These are phyloP conservation scores for Withania somnifera DNA, from an alignment of 305 asterid genomes.

Conservation along the genomic window DNA sequence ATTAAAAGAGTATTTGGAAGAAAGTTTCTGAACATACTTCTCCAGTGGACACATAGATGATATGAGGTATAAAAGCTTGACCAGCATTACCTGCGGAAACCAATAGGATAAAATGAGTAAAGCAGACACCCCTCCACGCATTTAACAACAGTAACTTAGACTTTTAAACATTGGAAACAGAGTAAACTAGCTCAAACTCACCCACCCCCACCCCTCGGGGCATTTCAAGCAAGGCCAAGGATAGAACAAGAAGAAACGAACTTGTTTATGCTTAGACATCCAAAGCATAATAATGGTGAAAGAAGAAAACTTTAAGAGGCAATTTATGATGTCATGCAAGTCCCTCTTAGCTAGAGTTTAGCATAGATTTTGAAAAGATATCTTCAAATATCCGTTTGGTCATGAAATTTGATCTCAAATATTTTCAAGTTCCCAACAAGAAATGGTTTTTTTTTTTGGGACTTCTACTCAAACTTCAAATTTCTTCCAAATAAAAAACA, in stretches of 20 bases:
- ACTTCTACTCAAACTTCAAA: too few relatives aligned
- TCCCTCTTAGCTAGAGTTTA: not conserved
- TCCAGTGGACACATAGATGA: slow-evolving; percentile 31
- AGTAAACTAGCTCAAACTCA: not conserved
- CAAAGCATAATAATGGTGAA: not conserved
- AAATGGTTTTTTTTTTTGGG: too few relatives aligned
- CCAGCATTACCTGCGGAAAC: slow-evolving; percentile 34
- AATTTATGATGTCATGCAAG: not conserved
- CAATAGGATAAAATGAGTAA: not conserved
- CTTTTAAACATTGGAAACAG: not conserved
- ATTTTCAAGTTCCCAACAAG: too few relatives aligned
- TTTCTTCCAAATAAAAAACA: too few relatives aligned
- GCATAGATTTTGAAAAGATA: too few relatives aligned
- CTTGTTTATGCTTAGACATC: not conserved
- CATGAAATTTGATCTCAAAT: too few relatives aligned
- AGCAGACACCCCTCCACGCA: not conserved
- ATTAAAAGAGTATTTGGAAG: not conserved
- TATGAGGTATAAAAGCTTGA: slow-evolving; percentile 33
- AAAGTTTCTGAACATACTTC: slow-evolving; percentile 23
- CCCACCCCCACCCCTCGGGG: not conserved
- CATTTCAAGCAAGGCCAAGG: not conserved
- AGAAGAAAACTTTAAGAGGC: not conserved
- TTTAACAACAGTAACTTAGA: not conserved
- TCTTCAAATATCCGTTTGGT: too few relatives aligned
- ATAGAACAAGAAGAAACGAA: not conserved